phyloP scores from a whole-genome alignment of 768 basidiomycete species.

The Termitomyces sp. region DNA sequence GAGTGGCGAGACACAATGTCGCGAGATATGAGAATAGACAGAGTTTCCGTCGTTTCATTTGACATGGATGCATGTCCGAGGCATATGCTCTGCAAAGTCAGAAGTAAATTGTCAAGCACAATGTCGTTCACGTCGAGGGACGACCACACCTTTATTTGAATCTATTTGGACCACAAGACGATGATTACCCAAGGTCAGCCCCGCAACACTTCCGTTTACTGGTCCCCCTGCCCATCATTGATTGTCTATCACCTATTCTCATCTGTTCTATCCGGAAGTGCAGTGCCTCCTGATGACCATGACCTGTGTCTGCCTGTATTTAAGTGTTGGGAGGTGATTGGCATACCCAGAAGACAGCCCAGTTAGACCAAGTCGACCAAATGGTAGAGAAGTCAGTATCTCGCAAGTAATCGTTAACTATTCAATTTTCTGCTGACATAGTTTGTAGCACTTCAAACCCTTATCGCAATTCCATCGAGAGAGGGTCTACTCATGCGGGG shows the following conservation, averaged over 20 bases:
- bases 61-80: conserved; percentile 8
- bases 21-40: not conserved
- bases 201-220: too few species aligned
- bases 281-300: not conserved
- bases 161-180: conserved; percentile 1
- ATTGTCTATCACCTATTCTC: not conserved
- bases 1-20: conserved; percentile 2
- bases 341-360: not conserved
- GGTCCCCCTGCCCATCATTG: not conserved
- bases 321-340: not conserved
- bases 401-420: not conserved
- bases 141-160: conserved; percentile 1
- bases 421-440: not conserved
- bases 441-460: not conserved
- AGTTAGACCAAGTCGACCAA: not conserved
- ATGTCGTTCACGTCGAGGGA: not conserved
- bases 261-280: not conserved
- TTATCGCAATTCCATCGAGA: not conserved
- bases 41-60: conserved; percentile 8
- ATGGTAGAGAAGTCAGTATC: not conserved
- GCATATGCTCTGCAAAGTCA: conserved; percentile 1
- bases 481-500: not conserved
- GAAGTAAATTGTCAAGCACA: not conserved
- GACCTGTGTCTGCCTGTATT: not conserved
- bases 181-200: too few species aligned